Base-by-base conservation (phyloP, 495 filamentous ascomycete species). In the Acidiella bohemica region DNA sequence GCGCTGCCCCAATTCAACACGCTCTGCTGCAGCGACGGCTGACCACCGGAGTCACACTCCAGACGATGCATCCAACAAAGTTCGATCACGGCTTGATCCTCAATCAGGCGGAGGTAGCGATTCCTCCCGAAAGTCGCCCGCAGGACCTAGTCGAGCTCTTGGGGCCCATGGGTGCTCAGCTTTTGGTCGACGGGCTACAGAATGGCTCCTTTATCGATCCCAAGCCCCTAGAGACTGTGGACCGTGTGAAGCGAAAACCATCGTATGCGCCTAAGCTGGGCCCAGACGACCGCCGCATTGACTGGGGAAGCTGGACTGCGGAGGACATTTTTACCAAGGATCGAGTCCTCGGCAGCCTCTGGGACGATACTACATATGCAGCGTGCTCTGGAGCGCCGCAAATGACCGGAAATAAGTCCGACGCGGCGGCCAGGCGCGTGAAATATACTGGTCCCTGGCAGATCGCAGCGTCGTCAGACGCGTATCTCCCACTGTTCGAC, bases 71-170 rank as follows among this genome's bases (percentile, higher is more conserved):
- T 53, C 66, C 68, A 0, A 59, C 65, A 9, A 53, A 61, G 39
- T 93, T 95, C 53, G 90, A 97, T 59, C 69, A 73, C 29, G 90
- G 90, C 12, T 53, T 54, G 12, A 72, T 93, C 13, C 65, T 97
- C 11, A 61, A 71, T 6, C 86, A 87, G 59, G 78, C 74, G 12
- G 71, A 68, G 7, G 51, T 79, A 23, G 49, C 59, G 2, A 64
- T 78, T 36, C 66, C 67, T 5, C 4, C 32, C 5, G 32, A 39
- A 4, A 32, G 55, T n/a, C 58, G 48, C 0, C 59, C 59, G 14
- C 39, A 41, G 6, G 44, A 57, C 7, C 45, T 75, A 12, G 56
- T 64, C 12, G 47, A 55, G 0, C 33, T 54, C 0, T 55, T 80
- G 5, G 66, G 70, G 0, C 58, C 61, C 0, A 10, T 47, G 6